These are phyloP conservation scores for Trichophaea hybrida DNA, from an alignment of 2,329 filamentous ascomycete genomes.

Conservation along the genomic window DNA sequence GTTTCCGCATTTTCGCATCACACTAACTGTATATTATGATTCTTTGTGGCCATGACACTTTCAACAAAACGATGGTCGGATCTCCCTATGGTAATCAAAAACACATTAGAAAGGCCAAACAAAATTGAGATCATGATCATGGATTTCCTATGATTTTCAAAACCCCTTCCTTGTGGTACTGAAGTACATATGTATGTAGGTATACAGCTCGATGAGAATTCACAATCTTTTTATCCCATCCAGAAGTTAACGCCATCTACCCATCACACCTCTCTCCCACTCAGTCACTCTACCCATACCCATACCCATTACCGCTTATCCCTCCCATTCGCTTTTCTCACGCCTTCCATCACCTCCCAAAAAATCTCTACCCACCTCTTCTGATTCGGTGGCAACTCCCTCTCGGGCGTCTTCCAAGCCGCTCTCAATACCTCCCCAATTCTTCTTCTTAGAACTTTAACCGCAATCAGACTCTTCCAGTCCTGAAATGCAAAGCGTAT, in stretches of 20 bases:
- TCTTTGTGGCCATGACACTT: no score
- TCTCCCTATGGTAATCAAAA: no score
- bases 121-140: no score
- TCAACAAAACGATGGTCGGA: no score
- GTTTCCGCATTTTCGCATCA: no score
- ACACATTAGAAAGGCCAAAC: no score
- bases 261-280: no score
- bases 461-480: constrained; percentile 81
- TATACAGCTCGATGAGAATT: neutral
- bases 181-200: neutral
- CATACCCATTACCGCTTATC: neutral
- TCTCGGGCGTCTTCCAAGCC: constrained; percentile 41
- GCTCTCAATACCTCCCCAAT: constrained; percentile 61
- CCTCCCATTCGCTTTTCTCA: neutral
- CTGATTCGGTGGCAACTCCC: constrained; percentile 26
- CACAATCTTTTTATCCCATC: neutral
- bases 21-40: no score
- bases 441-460: constrained; percentile 63
- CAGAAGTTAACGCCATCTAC: neutral
- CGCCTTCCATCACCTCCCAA: constrained; percentile 1
- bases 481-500: constrained; percentile 69
- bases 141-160: neutral
- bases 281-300: no score
- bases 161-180: neutral
- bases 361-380: constrained; percentile 18